Evolutionary conservation across 345 rosid species (phyloP), one percentile per base, ranked within the genome.

Genomic region (Euphorbia peplus): DNA sequence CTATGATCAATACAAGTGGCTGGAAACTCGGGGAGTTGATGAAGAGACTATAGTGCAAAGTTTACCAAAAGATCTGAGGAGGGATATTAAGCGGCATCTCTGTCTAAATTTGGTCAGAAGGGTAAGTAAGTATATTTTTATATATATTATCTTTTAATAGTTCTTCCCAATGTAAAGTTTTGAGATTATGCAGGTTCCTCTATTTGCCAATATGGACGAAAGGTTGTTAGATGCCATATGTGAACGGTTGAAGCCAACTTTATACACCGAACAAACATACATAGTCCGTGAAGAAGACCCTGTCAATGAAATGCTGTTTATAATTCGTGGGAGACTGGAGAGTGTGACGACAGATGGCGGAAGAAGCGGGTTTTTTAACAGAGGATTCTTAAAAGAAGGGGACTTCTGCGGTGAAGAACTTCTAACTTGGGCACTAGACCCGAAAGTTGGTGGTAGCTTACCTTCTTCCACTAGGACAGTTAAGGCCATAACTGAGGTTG

Each of bases 301-400:
- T 0, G 97, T 91, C 2, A 82, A 87, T 60, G 93, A 89, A 75
- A 91, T 91, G 97, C 84, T 91, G 8, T 91, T 89, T 77, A 88
- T 91, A 24, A 91, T 91, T 14, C 85, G 91, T 1, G 97, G 96
- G 13, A 77, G 89, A 52, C 80, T 89, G 25, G 97, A 91, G 69
- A 91, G 97, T 64, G 91, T 89, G 39, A 89, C 97, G 0, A 91
- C 97, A 29, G 97, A 91, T 75, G 97, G 96, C 53, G 93, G 96
- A 50, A 82, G 97, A 76, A 91, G 88, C 50, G 97, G 97, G 1
- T 89, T 89, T 75, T 91, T 82, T 83, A 89, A 91, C 70, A 71
- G 88, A 75, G 91, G 93, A 4, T 74, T 75, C 16, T 68, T 91
- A 60, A 86, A 86, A 73, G 93, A 88, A 78, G 93, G 93, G 0